Percentiles rank a stretch among this genome's conserved stretches.
These are phyloP conservation scores for Trichoderma simmonsii DNA, from an alignment of 2,329 filamentous ascomycete species.

Conservation along the genomic window DNA sequence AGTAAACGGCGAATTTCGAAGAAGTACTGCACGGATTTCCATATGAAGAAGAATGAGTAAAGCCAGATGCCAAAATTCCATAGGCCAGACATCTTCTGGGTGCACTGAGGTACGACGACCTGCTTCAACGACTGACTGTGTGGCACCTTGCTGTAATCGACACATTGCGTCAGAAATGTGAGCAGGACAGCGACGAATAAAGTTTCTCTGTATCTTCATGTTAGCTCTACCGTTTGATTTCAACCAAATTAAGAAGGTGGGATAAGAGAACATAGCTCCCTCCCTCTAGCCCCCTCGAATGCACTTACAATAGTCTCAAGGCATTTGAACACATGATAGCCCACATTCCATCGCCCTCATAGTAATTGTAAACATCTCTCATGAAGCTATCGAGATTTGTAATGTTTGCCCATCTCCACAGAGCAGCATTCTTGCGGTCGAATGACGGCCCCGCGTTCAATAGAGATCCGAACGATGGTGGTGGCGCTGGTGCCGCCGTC, in stretches of 20 bases:
- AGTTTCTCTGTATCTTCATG: constrained; percentile 56
- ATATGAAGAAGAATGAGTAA: constrained; percentile 81
- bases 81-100: constrained; percentile 66
- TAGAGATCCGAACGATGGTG: constrained; percentile 29
- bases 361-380: constrained; percentile 81
- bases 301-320: constrained; percentile 67
- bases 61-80: constrained; percentile 81
- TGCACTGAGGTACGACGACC: constrained; percentile 69
- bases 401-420: constrained; percentile 93
- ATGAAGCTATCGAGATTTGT: constrained; percentile 87
- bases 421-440: constrained; percentile 64
- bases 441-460: constrained; percentile 31
- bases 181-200: constrained; percentile 79
- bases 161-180: constrained; percentile 80
- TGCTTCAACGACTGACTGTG: constrained; percentile 57
- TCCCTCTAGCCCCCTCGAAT: neutral
- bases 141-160: constrained; percentile 74
- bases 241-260: neutral
- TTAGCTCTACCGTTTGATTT: neutral
- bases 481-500: neutral
- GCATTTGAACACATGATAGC: constrained; percentile 73
- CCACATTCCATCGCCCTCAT: constrained; percentile 76
- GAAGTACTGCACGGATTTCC: constrained; percentile 71
- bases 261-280: neutral
- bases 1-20: constrained; percentile 70